Conservation (phyloP, 306 rosid species). For the Cicer pinnatifidum region DNA sequence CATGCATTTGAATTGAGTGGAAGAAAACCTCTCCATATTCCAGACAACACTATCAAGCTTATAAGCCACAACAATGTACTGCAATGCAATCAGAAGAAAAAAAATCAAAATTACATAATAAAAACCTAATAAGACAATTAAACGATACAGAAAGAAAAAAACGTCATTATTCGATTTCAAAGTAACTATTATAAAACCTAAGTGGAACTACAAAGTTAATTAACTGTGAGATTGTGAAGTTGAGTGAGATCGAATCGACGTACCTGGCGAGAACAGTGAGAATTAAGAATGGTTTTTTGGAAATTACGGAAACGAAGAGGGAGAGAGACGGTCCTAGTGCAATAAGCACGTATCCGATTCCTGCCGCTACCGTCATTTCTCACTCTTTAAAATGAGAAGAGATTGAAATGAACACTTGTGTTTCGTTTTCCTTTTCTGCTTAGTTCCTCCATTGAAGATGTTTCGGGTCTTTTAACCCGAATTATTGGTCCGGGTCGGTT, state of each 20-base stretch:
- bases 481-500: not conserved
- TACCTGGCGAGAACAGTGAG: constrained; percentile 92
- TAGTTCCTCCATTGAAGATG: not conserved
- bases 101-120: not conserved
- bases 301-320: constrained; percentile 80
- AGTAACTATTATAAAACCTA: constrained; percentile 30
- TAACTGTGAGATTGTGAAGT: not conserved
- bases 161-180: not conserved
- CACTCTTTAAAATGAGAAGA: constrained; percentile 7
- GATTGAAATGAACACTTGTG: constrained; percentile 24
- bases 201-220: not conserved
- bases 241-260: not conserved
- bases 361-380: constrained; percentile 76
- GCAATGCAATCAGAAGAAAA: constrained; percentile 21
- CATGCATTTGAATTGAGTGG: constrained; percentile 62
- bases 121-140: not conserved
- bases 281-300: constrained; percentile 85
- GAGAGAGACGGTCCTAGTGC: constrained; percentile 91
- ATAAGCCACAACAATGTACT: constrained; percentile 90
- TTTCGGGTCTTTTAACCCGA: not conserved
- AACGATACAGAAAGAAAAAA: not conserved
- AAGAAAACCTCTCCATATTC: constrained; percentile 83
- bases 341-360: constrained; percentile 81
- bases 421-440: constrained; percentile 13
- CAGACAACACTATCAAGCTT: constrained; percentile 82